These are phyloP conservation scores for Mycena latifolia DNA, from an alignment of 768 basidiomycete genomes.

Conservation along the genomic window DNA sequence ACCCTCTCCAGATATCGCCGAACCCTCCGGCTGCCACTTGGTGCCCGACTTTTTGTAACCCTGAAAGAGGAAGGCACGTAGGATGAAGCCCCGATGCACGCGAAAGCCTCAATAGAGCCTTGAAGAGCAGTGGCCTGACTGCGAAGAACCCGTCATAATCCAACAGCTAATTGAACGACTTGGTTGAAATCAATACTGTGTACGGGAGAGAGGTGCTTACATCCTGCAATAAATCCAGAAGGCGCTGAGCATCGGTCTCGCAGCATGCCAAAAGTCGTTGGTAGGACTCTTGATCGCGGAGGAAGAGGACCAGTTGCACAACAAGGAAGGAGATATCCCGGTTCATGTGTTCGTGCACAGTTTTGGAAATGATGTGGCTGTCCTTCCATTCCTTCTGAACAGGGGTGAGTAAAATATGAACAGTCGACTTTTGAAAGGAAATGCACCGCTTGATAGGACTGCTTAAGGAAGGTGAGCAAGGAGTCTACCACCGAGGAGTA, in stretches of 20 bases:
- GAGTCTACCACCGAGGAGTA: slow-evolving; percentile 1
- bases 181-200: no score
- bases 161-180: no score
- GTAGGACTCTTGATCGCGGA: neutral
- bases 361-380: neutral
- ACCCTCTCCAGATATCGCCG: slow-evolving; percentile 33
- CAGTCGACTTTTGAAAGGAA: no score
- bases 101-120: slow-evolving; percentile 30
- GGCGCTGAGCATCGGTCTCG: neutral
- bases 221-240: slow-evolving; percentile 30
- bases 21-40: slow-evolving; percentile 35
- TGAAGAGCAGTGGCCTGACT: slow-evolving; percentile 11
- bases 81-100: slow-evolving; percentile 21
- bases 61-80: slow-evolving; percentile 24
- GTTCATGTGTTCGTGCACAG: neutral
- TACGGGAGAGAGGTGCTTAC: no score
- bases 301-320: neutral
- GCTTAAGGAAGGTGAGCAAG: slow-evolving; percentile 1
- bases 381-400: no score
- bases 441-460: no score
- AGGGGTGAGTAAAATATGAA: neutral
- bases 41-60: slow-evolving; percentile 27
- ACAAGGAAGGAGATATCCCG: neutral
- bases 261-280: neutral
- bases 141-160: slow-evolving; percentile 3